Base-by-base conservation (phyloP, 192 early-diverging fungal species). In the Coemansia sp. region DNA sequence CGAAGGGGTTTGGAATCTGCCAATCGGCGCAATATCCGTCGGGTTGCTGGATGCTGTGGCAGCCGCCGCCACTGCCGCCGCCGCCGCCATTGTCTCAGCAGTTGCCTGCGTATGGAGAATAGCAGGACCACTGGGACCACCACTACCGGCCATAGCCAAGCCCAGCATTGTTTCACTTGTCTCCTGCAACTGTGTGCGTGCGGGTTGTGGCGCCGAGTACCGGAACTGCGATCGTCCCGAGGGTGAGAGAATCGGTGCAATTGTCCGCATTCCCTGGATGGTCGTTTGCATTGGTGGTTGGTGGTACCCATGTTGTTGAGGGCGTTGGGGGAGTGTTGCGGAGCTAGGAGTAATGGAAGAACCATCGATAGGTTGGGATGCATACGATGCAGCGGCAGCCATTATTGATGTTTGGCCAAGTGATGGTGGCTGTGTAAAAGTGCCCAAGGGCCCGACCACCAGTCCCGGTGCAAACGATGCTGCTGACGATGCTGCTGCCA, bases 71-170 rank as follows among this genome's bases (percentile, higher is more conserved):
- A 30, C 50, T 6, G 50, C 50, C 28, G 28, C 50, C 2, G 50
- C 52, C 17, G 52, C 52, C 11, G 52, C 52, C 52, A 54, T 33
- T 1, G 52, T 17, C 10, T 54, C 52, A 4, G 52, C 29, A 54
- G 52, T 30, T 17, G 52, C 52, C 15, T 54, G 52, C 4, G 52
- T 29, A 14, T 54, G 52, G 17, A 54, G 52, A 31, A 54, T 54
- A 19, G 29, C 14, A 2, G 52, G n/a, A n/a, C n/a, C n/a, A 54
- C 3, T 28, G 23, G 7, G 11, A n/a, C n/a, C n/a, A n/a, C n/a
- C 45, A 2, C 45, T 13, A 25, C 6, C 44, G 23, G 17, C 19
- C 42, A 48, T 48, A 1, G 45, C 25, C 45, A 48, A 25, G 13
- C 20, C 45, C 6, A 48, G 45, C 20, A 48, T 20, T 8, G 45